Evolutionary conservation across 2,329 filamentous ascomycete species (phyloP).

Genomic region (Colletotrichum zoysiae): DNA sequence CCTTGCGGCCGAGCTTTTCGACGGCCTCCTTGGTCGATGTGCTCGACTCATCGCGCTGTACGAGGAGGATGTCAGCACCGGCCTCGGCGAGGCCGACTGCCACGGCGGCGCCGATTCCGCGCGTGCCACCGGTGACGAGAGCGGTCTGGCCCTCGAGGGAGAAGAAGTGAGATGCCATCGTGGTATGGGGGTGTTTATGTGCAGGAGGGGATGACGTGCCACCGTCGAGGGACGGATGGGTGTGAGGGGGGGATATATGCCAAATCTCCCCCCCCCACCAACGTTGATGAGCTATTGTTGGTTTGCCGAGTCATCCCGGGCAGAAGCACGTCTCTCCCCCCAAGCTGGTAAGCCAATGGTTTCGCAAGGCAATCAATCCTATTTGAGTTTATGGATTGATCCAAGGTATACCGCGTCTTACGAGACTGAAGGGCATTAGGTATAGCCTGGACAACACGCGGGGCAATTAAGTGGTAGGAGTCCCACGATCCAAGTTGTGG

Average conservation of each 20-base stretch:
- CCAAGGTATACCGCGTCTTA: too few species aligned
- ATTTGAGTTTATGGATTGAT: not conserved
- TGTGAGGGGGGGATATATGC: not conserved
- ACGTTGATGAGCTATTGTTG: not conserved
- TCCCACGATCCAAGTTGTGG: constrained; percentile 16
- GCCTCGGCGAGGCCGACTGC: constrained; percentile 70
- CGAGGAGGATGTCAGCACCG: constrained; percentile 67
- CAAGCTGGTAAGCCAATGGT: not conserved
- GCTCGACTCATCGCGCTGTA: constrained; percentile 61
- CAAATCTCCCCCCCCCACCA: not conserved
- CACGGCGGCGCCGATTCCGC: constrained; percentile 69
- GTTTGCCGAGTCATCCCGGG: constrained; percentile 11
- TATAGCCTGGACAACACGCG: constrained; percentile 1
- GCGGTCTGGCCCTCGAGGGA: constrained; percentile 69
- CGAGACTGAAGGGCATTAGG: not conserved
- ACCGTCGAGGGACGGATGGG: not conserved
- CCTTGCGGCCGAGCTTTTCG: constrained; percentile 74
- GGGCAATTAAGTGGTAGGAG: constrained; percentile 16
- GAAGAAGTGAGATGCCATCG: constrained; percentile 60
- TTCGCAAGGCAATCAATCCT: not conserved
- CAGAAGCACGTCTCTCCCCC: not conserved
- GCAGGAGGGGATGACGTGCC: not conserved
- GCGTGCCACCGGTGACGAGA: constrained; percentile 68
- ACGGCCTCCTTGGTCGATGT: constrained; percentile 71
- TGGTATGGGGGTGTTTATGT: not conserved